Evolutionary conservation across 306 rosid species (phyloP).

Genomic region (Chamaecrista fasciculata): DNA sequence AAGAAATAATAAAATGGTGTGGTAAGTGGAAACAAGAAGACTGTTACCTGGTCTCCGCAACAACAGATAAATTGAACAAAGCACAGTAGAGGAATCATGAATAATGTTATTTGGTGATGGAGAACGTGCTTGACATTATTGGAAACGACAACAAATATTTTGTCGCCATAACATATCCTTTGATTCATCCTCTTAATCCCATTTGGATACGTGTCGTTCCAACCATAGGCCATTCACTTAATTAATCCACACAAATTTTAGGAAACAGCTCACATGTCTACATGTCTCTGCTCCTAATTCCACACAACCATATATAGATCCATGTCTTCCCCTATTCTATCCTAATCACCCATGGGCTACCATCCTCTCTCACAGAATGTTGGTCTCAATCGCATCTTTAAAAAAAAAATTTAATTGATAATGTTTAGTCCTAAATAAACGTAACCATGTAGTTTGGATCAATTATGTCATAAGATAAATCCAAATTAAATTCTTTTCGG

Average conservation of each 20-base stretch:
- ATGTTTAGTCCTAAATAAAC: no score
- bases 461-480: no score
- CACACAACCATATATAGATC: slow-evolving; percentile 34
- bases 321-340: slow-evolving; percentile 20
- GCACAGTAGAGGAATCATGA: not conserved
- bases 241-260: not conserved
- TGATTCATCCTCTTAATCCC: slow-evolving; percentile 9
- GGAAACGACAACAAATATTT: slow-evolving; percentile 28
- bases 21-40: not conserved
- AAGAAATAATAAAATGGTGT: not conserved
- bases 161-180: slow-evolving; percentile 33
- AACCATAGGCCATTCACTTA: not conserved
- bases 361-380: slow-evolving; percentile 11
- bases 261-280: slow-evolving; percentile 37
- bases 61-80: no score
- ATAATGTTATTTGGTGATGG: not conserved
- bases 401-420: no score
- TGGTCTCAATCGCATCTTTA: not conserved
- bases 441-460: no score
- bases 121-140: slow-evolving; percentile 44
- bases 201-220: not conserved
- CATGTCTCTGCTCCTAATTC: no score
- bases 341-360: slow-evolving; percentile 29
- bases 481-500: no score
- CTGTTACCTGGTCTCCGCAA: not conserved